A percentile compares a stretch with the other conserved stretches of the same genome.
Evolutionary conservation across 441 rosid genomes (phyloP).

Genomic region (Croton setiger): DNA sequence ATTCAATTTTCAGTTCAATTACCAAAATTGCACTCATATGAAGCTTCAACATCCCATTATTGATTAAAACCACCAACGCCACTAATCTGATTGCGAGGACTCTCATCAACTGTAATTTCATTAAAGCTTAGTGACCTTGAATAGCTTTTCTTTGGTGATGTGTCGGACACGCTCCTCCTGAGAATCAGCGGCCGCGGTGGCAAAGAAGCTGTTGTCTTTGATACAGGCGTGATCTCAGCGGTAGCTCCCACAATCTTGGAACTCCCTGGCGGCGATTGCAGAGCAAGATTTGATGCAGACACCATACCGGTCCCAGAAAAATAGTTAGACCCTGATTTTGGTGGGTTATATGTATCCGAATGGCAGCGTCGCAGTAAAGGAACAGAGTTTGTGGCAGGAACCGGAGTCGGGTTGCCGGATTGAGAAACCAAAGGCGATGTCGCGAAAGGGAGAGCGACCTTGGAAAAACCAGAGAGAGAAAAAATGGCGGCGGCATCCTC

Average conservation of each 20-base stretch:
- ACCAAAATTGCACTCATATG: background rate
- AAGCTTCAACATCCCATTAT: background rate
- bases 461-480: slow-evolving; percentile 11
- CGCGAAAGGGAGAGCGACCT: slow-evolving; percentile 15
- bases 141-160: slow-evolving; percentile 5
- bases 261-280: slow-evolving; percentile 9
- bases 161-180: slow-evolving; percentile 15
- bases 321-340: background rate
- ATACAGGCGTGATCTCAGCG: background rate
- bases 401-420: background rate
- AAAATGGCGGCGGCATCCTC: background rate
- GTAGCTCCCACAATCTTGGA: background rate
- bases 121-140: slow-evolving; percentile 9
- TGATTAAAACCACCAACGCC: background rate
- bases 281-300: background rate
- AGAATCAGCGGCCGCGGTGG: slow-evolving; percentile 18
- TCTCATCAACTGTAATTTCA: background rate
- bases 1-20: background rate
- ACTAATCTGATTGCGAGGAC: slow-evolving; percentile 4
- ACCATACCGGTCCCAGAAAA: background rate
- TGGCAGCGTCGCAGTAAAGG: slow-evolving; percentile 13
- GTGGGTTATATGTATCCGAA: slow-evolving; percentile 9
- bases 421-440: no score
- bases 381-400: background rate
- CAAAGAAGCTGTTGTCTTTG: slow-evolving; percentile 14